Evolutionary conservation across 2,329 filamentous ascomycete genomes (phyloP), one percentile per base, ranked within the genome.

Genomic region (Colletotrichum viniferum): DNA sequence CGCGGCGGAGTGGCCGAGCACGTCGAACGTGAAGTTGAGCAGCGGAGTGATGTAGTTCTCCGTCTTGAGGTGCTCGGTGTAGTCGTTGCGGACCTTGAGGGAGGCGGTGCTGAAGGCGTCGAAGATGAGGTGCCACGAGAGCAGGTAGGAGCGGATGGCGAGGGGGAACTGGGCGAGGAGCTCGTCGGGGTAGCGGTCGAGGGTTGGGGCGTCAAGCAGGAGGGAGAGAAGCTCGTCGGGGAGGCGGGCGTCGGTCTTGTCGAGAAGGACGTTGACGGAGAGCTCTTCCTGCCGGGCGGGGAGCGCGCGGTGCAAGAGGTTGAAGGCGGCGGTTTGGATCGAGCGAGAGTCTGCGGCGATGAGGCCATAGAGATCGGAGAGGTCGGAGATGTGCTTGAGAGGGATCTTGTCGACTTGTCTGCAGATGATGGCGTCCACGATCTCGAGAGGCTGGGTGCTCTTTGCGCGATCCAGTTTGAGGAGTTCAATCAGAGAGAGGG

Each of bases 111-210:
- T 87, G 81, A 96, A 97, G 60, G 96, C 93, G 79, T 98, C 95
- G 81, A 98, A 98, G 1, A 98, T 89, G 2, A 98, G 88, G 77
- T 95, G 91, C 97, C 97, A 99, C 13, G 95, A 94, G 32, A 98
- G 87, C 4, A 99, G 88, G 80, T 98, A 99, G 12, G 93, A 92
- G 68, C 95, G 92, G 63, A 98, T 87, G 0, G 90, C 81, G 1
- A 91, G 86, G 13, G 95, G 95, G 79, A 96, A 94, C 18, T 90
- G 87, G 7, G 92, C 89, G 26, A 96, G 91, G 43, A 90, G 87
- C 10, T 93, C 90, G 62, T 94, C 92, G 0, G 90, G 88, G 61
- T 95, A 90, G 14, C 88, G 88, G n/a, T 94, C 90, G 4, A 94
- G 87, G 0, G 92, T 92, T 1, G 96, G 95, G 0, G 94, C 89